Base-by-base conservation (phyloP, 192 early-diverging fungal genomes). In the Gonapodya prolifera region DNA sequence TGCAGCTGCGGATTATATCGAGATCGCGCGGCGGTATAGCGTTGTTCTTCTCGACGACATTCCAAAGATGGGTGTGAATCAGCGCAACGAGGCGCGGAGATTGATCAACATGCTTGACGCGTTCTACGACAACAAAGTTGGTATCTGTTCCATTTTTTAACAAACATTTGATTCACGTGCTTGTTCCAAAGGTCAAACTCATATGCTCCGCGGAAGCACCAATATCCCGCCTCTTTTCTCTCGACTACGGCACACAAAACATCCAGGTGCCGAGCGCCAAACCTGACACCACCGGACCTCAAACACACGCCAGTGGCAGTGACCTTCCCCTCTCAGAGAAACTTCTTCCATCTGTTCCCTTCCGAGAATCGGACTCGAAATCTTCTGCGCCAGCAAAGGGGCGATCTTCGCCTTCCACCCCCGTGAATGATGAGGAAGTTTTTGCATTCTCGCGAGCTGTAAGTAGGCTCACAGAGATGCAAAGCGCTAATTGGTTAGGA, bases 371-470 rank as follows among this genome's bases (percentile, higher is more conserved):
- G 16, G 71, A 30, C 71, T 29, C 29, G 2, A 32, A 73, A 13
- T 30, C 18, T 8, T 8, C 18, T 8, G 18, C 71, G 18, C 8
- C 71, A 18, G 28, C 18, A 8, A 73, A 35, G 69, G n/a, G n/a
- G n/a, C n/a, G n/a, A n/a, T 28, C 85, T 31, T 84, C 84, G 33
- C 86, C 83, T 76, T 85, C 92, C 0, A 87, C 93, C 31, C 92
- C 93, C 78, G 87, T 90, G 30, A 94, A 94, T 29, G 90, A 94
- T 69, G 97, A 99, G 81, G 97, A 99, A 80, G 89, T 91, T 13
- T 99, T 99, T 91, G 96, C 97, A 17, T 96, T 99, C 77, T 92
- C 94, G 83, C 85, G 97, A 70, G 95, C 97, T 1, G 81, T 97
- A 34, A 96, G 94, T 70, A 89, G 97, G 30, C 80, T 99, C 35